phyloP scores from a whole-genome alignment of 306 rosid species.

The Vachellia pachyceras region DNA sequence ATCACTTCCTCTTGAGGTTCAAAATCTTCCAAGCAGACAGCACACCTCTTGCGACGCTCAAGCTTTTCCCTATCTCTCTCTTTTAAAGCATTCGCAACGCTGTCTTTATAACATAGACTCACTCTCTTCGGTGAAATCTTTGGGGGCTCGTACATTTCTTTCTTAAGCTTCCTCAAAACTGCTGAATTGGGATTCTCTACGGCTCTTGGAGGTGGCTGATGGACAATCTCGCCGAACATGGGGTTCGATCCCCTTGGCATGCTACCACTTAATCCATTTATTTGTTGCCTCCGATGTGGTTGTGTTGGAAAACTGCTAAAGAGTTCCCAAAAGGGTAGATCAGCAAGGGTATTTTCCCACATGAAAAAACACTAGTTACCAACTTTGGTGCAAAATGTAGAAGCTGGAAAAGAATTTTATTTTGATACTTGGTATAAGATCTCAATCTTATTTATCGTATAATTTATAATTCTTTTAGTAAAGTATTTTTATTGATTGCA shows the following conservation, averaged over 20 bases:
- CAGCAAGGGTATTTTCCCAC: not conserved
- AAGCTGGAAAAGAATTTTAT: too few relatives aligned
- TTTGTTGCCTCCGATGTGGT: conserved; percentile 18
- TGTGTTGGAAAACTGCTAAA: conserved; percentile 40
- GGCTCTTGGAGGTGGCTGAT: conserved; percentile 29
- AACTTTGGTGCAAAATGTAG: too few relatives aligned
- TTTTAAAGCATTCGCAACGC: conserved; percentile 9
- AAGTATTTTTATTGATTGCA: too few relatives aligned
- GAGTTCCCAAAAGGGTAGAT: not conserved
- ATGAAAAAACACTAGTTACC: not conserved
- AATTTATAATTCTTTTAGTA: too few relatives aligned
- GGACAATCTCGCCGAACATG: conserved; percentile 18
- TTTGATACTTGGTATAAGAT: too few relatives aligned
- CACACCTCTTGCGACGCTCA: conserved; percentile 66
- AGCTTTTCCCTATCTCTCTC: conserved; percentile 25
- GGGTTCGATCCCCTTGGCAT: conserved; percentile 12
- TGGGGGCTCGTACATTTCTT: conserved; percentile 46
- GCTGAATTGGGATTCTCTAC: conserved; percentile 37
- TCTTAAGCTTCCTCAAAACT: conserved; percentile 54
- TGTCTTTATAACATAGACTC: conserved; percentile 54
- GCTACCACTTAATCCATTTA: not conserved
- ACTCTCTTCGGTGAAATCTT: conserved; percentile 36
- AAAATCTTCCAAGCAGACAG: conserved; percentile 85
- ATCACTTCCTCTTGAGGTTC: conserved; percentile 67
- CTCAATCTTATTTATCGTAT: too few relatives aligned